A percentile compares a stretch with the other conserved stretches of the same genome.
Conservation (phyloP, 1,284 basidiomycete genomes). For the Cerioporus squamosus region DNA sequence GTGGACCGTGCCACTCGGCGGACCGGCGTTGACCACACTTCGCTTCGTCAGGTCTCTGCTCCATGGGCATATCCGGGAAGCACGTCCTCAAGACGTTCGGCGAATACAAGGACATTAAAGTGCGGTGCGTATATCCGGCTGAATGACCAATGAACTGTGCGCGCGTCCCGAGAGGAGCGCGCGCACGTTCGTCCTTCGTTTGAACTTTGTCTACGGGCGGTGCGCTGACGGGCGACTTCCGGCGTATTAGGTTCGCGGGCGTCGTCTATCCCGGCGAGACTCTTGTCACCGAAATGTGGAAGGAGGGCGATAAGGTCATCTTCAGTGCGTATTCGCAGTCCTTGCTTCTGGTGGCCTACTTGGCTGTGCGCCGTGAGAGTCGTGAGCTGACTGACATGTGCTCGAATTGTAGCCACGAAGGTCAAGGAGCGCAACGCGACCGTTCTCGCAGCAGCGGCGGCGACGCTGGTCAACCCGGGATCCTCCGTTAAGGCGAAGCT, state of each 20-base stretch:
- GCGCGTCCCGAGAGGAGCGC: not conserved
- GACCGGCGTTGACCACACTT: slow-evolving; percentile 1
- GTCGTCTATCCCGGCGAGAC: slow-evolving; percentile 97
- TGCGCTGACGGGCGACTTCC: not conserved
- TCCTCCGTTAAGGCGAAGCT: slow-evolving; percentile 59
- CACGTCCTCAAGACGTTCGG: slow-evolving; percentile 91
- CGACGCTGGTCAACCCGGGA: slow-evolving; percentile 56
- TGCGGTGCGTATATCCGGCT: slow-evolving; percentile 59
- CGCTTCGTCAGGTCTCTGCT: slow-evolving; percentile 71
- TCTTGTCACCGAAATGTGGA: slow-evolving; percentile 96
- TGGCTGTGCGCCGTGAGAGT: slow-evolving; percentile 12
- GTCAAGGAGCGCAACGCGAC: slow-evolving; percentile 77
- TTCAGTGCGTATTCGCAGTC: slow-evolving; percentile 69
- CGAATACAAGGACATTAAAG: slow-evolving; percentile 92
- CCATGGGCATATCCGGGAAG: slow-evolving; percentile 94
- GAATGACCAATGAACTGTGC: too few relatives aligned
- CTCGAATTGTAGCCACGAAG: slow-evolving; percentile 58
- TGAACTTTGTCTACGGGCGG: not conserved
- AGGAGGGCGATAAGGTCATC: slow-evolving; percentile 89
- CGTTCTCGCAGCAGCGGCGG: slow-evolving; percentile 78
- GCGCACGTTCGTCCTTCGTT: not conserved
- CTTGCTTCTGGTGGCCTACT: not conserved
- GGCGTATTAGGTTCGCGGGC: slow-evolving; percentile 71
- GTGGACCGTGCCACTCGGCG: not conserved
- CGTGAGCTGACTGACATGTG: slow-evolving; percentile 2